Conservation (phyloP, 305 asterid genomes). For the Fraxinus paxiana region DNA sequence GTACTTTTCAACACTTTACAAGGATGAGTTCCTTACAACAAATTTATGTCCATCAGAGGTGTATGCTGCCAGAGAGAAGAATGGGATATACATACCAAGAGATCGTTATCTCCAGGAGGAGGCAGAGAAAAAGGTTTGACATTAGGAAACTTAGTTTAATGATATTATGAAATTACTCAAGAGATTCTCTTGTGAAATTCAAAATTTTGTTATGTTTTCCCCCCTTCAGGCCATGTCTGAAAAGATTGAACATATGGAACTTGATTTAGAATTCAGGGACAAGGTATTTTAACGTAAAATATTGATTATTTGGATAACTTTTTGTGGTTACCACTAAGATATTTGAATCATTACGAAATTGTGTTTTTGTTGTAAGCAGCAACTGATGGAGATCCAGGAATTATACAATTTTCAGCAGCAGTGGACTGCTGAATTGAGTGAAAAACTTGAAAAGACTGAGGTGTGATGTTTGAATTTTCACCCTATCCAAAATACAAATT, state of each 20-base stretch:
- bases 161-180: neutral
- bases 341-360: neutral
- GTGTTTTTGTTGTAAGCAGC: constrained; percentile 28
- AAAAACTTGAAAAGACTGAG: constrained; percentile 37
- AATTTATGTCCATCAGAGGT: constrained; percentile 30
- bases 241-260: constrained; percentile 15
- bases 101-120: constrained; percentile 28
- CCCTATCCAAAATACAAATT: neutral
- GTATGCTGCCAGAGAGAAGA: constrained; percentile 28
- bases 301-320: neutral
- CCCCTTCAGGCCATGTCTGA: constrained; percentile 15
- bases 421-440: constrained; percentile 35
- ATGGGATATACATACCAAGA: constrained; percentile 27
- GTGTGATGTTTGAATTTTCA: constrained; percentile 23
- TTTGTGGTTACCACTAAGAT: constrained; percentile 4
- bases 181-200: neutral
- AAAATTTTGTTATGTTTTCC: neutral
- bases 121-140: constrained; percentile 38
- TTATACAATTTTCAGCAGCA: constrained; percentile 39
- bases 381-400: constrained; percentile 45
- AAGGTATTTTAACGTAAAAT: constrained; percentile 15
- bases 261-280: constrained; percentile 23
- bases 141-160: neutral
- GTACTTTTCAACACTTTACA: neutral
- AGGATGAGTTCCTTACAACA: neutral